These are phyloP conservation scores for Eremomyces bilateralis DNA, from an alignment of 495 filamentous ascomycete genomes.

Conservation along the genomic window DNA sequence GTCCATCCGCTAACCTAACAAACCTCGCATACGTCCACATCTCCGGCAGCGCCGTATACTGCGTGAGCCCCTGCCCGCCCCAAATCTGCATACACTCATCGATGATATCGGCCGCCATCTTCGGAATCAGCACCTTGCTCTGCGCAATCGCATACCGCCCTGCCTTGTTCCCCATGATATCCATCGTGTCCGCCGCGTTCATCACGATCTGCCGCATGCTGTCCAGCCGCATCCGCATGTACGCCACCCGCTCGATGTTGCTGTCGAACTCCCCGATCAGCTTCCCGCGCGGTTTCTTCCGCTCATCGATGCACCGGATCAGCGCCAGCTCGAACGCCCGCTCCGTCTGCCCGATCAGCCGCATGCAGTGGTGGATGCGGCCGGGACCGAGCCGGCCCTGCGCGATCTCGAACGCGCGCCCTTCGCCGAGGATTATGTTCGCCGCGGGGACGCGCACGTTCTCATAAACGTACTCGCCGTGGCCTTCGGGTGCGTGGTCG, in stretches of 20 bases:
- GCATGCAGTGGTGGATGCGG: slow-evolving; percentile 24
- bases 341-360: slow-evolving; percentile 21
- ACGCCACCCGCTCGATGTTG: slow-evolving; percentile 22
- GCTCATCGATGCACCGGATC: slow-evolving; percentile 16
- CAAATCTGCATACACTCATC: slow-evolving; percentile 24
- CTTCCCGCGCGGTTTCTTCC: slow-evolving; percentile 20
- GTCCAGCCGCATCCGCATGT: slow-evolving; percentile 21
- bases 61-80: slow-evolving; percentile 21
- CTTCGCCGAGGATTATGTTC: slow-evolving; percentile 23
- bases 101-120: slow-evolving; percentile 17
- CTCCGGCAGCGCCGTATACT: slow-evolving; percentile 21
- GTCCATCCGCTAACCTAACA: slow-evolving; percentile 22
- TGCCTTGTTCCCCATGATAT: slow-evolving; percentile 19
- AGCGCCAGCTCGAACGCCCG: slow-evolving; percentile 21
- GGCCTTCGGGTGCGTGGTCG: slow-evolving; percentile 22
- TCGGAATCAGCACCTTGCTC: slow-evolving; percentile 21
- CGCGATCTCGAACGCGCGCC: slow-evolving; percentile 24
- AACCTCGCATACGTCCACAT: slow-evolving; percentile 23
- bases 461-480: slow-evolving; percentile 22
- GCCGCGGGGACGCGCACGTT: slow-evolving; percentile 19
- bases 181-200: slow-evolving; percentile 22
- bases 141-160: slow-evolving; percentile 21
- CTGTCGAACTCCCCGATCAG: slow-evolving; percentile 22
- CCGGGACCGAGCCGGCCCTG: slow-evolving; percentile 23
- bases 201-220: slow-evolving; percentile 17